Base-by-base conservation (phyloP, 768 basidiomycete species). In the Pisolithus orientalis region DNA sequence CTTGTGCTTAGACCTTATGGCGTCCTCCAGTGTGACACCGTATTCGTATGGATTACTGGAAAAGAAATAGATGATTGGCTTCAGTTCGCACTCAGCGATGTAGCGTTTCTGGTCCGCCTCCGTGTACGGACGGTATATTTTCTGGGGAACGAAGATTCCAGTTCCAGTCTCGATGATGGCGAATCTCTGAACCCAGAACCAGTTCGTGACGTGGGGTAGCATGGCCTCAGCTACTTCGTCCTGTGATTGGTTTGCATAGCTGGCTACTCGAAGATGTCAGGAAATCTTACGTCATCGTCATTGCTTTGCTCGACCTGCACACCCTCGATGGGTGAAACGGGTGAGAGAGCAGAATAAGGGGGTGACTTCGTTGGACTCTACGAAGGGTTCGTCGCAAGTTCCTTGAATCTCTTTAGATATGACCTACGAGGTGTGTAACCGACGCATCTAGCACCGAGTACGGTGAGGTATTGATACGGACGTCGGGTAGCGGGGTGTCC, bases 41-140 rank as follows among this genome's bases (percentile, higher is more conserved):
- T 73, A 78, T 56, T 81, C 81, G 1, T 67, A 64, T 6, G 83
- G 79, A 49, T 72, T 66, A 24, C 78, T 71, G 53, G 74, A 74
- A 64, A 67, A 72, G 63, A 90, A 90, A 58, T 78, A 76, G 55
- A 90, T 81, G 1, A 87, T 85, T 4, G 65, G 64, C 58, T 84
- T 81, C 44, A 90, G 72, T 1, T 75, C 62, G 39, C 84, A 81
- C 48, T 88, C 83, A 52, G 82, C 83, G 25, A 90, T 86, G 57
- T 90, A 90, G 21, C 88, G 83, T 38, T 82, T 80, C 37, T 80
- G 77, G 65, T 90, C 87, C 53, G 84, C 87, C 50, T 80, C 82
- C 3, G 88, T 89, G 61, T 87, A 83, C 1, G 88, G 88, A 56
- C 79, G 80, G 62, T 90, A 90, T 67, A 85, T 82, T 29, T 58